These are phyloP conservation scores for Capsicum rhomboideum DNA, from an alignment of 257 asterid species.

Conservation along the genomic window DNA sequence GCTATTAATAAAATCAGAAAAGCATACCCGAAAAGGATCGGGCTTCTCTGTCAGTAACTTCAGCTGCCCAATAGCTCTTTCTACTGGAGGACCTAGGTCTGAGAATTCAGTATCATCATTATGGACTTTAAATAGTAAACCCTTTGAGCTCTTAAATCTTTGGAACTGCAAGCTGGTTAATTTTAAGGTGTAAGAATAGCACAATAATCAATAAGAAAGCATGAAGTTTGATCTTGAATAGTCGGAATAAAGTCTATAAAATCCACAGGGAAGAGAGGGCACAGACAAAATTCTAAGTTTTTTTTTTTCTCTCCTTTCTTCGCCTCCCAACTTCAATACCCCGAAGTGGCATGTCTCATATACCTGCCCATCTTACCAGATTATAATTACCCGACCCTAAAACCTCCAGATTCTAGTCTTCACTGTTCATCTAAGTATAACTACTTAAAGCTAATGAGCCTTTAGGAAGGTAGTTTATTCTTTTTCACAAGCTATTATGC, in stretches of 20 bases:
- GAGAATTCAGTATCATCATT: constrained; percentile 31
- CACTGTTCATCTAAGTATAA: neutral
- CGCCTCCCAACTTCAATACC: neutral
- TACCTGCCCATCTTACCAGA: neutral
- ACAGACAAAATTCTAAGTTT: neutral
- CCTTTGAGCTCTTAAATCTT: constrained; percentile 21
- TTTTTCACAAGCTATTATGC: neutral
- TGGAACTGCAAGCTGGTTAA: constrained; percentile 23
- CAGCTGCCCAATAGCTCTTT: constrained; percentile 7
- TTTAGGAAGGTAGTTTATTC: neutral
- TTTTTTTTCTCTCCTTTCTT: neutral
- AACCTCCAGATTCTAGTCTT: neutral
- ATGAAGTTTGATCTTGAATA: neutral
- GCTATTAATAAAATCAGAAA: neutral
- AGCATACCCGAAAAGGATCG: constrained; percentile 22
- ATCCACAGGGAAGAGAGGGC: neutral
- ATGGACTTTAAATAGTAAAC: constrained; percentile 13
- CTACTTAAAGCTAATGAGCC: neutral
- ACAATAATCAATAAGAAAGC: neutral
- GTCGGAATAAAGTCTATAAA: neutral
- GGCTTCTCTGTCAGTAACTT: constrained; percentile 30
- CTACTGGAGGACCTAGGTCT: constrained; percentile 38
- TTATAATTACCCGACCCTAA: neutral
- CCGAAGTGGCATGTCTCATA: neutral
- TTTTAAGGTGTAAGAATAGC: constrained; percentile 4